Conservation (phyloP, 257 asterid genomes). For the Vinca minor region DNA sequence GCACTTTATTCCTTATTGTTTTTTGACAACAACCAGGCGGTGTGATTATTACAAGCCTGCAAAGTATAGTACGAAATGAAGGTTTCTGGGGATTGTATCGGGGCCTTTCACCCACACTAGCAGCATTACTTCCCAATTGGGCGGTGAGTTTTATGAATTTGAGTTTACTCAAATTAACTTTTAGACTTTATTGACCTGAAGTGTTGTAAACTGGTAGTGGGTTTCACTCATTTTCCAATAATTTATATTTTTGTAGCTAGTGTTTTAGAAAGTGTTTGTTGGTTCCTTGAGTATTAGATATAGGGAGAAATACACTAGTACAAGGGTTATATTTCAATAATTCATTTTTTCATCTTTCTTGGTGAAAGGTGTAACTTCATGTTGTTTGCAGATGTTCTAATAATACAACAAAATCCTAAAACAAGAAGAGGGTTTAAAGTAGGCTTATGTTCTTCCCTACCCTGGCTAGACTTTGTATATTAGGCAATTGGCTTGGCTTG, state of each 20-base stretch:
- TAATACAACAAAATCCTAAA: background rate
- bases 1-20: slow-evolving; percentile 15
- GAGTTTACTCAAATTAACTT: background rate
- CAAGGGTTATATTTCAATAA: no score
- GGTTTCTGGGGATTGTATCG: slow-evolving; percentile 91
- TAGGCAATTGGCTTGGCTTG: background rate
- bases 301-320: background rate
- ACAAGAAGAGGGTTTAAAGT: background rate
- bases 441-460: background rate
- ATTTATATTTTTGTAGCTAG: background rate
- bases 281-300: background rate
- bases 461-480: background rate
- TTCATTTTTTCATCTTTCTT: background rate
- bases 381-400: no score
- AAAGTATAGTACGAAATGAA: slow-evolving; percentile 55
- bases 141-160: slow-evolving; percentile 61
- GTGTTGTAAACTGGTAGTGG: background rate
- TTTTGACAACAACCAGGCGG: slow-evolving; percentile 53
- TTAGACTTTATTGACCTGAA: background rate
- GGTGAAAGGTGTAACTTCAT: background rate
- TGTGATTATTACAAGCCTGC: slow-evolving; percentile 71
- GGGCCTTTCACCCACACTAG: slow-evolving; percentile 89
- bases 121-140: slow-evolving; percentile 98
- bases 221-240: background rate
- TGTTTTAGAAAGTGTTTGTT: background rate